Evolutionary conservation across 306 rosid species (phyloP).

Genomic region (Phaseolus lunatus): DNA sequence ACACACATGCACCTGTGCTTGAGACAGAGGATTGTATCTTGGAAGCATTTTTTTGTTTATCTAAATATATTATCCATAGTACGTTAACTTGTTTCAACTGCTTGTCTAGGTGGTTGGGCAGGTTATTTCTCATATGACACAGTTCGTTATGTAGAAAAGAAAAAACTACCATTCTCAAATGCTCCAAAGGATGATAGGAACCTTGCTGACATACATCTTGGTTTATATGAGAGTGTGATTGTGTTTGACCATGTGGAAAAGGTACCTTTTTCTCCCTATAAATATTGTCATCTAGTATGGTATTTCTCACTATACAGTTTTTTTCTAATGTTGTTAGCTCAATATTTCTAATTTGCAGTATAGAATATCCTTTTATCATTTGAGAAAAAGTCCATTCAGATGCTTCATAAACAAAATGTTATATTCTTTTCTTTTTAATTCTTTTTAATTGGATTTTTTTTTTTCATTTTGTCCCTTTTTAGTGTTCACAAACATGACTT

Average conservation of each 20-base stretch:
- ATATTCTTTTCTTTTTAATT: neutral
- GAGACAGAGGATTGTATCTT: no score
- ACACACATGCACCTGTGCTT: no score
- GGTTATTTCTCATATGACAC: slow-evolving; percentile 92
- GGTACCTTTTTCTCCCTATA: slow-evolving; percentile 53
- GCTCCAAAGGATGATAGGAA: slow-evolving; percentile 84
- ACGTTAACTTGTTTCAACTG: slow-evolving; percentile 19
- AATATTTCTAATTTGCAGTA: neutral
- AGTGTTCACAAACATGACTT: slow-evolving; percentile 7
- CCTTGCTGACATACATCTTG: slow-evolving; percentile 86
- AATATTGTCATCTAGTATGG: neutral
- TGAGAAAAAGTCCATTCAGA: slow-evolving; percentile 29
- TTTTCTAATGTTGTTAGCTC: slow-evolving; percentile 3
- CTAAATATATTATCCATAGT: neutral
- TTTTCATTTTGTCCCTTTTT: neutral
- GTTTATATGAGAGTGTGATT: slow-evolving; percentile 75
- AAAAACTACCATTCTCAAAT: slow-evolving; percentile 72
- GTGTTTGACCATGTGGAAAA: slow-evolving; percentile 89
- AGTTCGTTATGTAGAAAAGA: slow-evolving; percentile 83
- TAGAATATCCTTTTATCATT: no score
- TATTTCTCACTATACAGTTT: neutral
- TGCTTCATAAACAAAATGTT: slow-evolving; percentile 19
- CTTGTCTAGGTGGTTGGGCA: slow-evolving; percentile 84
- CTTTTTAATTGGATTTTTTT: neutral
- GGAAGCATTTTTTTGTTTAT: neutral